A percentile compares a stretch with the other conserved stretches of the same genome.
phyloP scores from a whole-genome alignment of 257 asterid genomes.

The Nemophila menziesii region DNA sequence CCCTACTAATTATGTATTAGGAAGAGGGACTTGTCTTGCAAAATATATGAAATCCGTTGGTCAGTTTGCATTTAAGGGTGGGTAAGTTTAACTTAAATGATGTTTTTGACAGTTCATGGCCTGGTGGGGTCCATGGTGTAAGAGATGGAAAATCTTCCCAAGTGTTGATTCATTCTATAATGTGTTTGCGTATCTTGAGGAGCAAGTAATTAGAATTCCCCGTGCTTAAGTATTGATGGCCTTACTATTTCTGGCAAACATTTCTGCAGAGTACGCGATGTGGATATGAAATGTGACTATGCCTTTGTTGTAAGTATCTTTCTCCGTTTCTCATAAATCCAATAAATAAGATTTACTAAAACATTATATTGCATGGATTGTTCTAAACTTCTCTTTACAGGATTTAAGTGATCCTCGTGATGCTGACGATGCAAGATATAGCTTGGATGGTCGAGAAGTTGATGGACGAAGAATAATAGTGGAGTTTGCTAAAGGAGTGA shows the following conservation, averaged over 20 bases:
- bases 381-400: conserved; percentile 27
- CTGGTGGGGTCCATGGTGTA: conserved; percentile 97
- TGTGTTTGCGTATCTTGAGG: conserved; percentile 91
- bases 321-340: not conserved
- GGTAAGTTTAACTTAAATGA: conserved; percentile 75
- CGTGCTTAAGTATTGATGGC: conserved; percentile 88
- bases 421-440: conserved; percentile 91
- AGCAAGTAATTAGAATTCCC: conserved; percentile 82
- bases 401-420: conserved; percentile 93
- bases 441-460: conserved; percentile 76
- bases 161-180: conserved; percentile 80
- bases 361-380: not conserved
- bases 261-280: conserved; percentile 99
- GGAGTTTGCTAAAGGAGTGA: conserved; percentile 90
- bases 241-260: conserved; percentile 98
- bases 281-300: conserved; percentile 99
- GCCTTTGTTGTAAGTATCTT: conserved; percentile 82
- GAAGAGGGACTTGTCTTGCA: too few species aligned
- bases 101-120: conserved; percentile 94
- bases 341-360: too few species aligned
- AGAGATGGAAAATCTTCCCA: conserved; percentile 70
- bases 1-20: too few species aligned
- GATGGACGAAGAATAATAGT: conserved; percentile 91
- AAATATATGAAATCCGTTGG: too few species aligned
- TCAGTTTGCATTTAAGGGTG: too few species aligned